These are phyloP conservation scores for Colletotrichum coccodes DNA, from an alignment of 2,329 filamentous ascomycete species.

Conservation along the genomic window DNA sequence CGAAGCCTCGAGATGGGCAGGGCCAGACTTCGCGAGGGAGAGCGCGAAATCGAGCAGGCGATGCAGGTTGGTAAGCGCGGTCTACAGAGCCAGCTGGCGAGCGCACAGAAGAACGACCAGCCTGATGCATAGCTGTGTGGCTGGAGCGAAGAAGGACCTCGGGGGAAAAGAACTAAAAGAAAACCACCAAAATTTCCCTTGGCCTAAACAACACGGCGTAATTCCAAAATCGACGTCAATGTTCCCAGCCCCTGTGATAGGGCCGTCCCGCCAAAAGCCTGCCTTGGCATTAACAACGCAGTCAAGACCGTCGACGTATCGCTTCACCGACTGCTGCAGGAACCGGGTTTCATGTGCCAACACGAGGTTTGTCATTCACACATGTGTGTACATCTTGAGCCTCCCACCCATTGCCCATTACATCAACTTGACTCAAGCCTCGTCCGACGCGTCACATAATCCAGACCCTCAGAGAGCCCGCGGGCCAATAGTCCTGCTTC, in stretches of 20 bases:
- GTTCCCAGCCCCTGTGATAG: background rate
- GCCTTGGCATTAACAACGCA: constrained; percentile 15
- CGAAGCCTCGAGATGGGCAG: constrained; percentile 69
- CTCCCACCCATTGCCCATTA: constrained; percentile 1
- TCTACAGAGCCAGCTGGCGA: constrained; percentile 67
- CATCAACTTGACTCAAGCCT: constrained; percentile 19
- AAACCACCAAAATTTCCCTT: background rate
- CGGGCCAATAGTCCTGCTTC: background rate
- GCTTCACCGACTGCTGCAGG: constrained; percentile 25
- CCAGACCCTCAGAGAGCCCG: background rate
- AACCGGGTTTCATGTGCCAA: constrained; percentile 29
- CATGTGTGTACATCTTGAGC: background rate
- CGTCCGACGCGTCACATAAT: constrained; percentile 12
- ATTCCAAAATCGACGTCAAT: background rate
- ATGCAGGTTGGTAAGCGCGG: constrained; percentile 77
- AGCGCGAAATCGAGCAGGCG: constrained; percentile 74
- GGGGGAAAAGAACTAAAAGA: too few species aligned
- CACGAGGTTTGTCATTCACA: background rate
- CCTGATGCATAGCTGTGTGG: constrained; percentile 12
- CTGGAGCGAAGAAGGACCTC: background rate
- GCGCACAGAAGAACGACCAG: constrained; percentile 33
- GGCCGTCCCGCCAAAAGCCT: too few species aligned
- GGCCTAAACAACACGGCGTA: background rate
- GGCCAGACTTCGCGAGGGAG: constrained; percentile 71
- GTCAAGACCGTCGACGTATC: background rate